Conservation (phyloP, 129 eudicot species). For the Helichrysum umbraculigerum region DNA sequence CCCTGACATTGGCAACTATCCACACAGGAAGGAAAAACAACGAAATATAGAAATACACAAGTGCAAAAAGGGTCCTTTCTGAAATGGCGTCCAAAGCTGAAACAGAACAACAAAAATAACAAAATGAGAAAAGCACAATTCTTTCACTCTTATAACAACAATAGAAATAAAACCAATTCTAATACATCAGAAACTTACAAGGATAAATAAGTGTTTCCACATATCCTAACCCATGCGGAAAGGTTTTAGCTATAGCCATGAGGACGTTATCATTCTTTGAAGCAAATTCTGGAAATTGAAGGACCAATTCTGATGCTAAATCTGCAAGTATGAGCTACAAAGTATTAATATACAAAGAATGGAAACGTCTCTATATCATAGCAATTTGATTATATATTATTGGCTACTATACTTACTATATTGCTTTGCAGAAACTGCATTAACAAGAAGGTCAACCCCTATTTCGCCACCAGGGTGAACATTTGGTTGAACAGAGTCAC, state of each 20-base stretch:
- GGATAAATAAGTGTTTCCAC: background rate
- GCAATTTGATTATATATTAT: too few species aligned
- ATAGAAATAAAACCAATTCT: background rate
- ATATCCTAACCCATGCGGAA: background rate
- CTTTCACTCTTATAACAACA: background rate
- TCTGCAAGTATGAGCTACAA: background rate
- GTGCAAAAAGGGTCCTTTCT: background rate
- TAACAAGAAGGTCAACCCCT: background rate
- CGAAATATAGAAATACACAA: accelerated
- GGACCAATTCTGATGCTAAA: background rate
- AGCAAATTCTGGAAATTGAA: background rate
- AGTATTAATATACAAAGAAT: too few species aligned
- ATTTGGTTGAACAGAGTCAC: background rate
- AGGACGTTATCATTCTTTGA: background rate
- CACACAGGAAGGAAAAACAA: background rate
- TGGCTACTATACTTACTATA: background rate
- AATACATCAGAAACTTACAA: constrained; percentile 8
- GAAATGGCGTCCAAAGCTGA: background rate
- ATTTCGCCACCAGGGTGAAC: background rate
- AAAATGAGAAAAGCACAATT: too few species aligned
- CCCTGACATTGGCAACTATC: background rate
- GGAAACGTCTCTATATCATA: background rate
- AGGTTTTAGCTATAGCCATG: constrained; percentile 15
- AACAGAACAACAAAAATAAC: background rate
- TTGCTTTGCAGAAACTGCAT: constrained; percentile 12